These are phyloP conservation scores for Gryganskiella cystojenkinii DNA, from an alignment of 192 early-diverging fungal species.

Conservation along the genomic window DNA sequence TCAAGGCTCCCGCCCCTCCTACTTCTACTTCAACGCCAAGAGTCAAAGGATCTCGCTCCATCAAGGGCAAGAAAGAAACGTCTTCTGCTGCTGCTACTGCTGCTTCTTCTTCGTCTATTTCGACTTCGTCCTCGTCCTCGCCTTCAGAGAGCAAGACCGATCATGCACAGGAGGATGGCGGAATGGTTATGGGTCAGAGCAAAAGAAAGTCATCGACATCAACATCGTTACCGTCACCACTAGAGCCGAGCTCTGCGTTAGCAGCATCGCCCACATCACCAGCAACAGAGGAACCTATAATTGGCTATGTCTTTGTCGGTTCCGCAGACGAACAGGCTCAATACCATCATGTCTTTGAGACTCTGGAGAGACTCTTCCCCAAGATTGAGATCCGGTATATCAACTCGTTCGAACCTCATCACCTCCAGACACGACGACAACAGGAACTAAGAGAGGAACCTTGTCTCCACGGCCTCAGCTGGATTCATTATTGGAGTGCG, in stretches of 20 bases:
- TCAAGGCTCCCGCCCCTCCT: constrained; percentile 12
- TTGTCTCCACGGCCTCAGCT: constrained; percentile 35
- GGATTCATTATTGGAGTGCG: constrained; percentile 52
- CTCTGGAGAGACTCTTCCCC: constrained; percentile 19
- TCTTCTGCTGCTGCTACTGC: not conserved
- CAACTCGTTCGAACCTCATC: constrained; percentile 44
- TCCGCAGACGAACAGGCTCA: constrained; percentile 39
- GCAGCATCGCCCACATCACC: not conserved
- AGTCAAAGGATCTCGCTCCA: not conserved
- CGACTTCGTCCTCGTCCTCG: not conserved
- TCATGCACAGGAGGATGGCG: not conserved
- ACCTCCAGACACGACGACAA: constrained; percentile 41
- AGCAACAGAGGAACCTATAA: constrained; percentile 4
- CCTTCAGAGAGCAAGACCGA: too few relatives aligned
- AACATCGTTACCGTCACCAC: not conserved
- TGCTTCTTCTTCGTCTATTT: too few relatives aligned
- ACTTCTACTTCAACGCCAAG: not conserved
- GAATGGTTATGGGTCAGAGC: not conserved
- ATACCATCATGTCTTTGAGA: constrained; percentile 44
- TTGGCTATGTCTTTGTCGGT: constrained; percentile 47
- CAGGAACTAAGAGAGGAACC: constrained; percentile 36
- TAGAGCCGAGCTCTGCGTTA: too few relatives aligned
- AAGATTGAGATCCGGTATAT: constrained; percentile 47
- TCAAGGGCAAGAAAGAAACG: not conserved
- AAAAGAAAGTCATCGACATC: not conserved